Base-by-base conservation (phyloP, 139 green algal species). In the Chlorella ohadii region DNA sequence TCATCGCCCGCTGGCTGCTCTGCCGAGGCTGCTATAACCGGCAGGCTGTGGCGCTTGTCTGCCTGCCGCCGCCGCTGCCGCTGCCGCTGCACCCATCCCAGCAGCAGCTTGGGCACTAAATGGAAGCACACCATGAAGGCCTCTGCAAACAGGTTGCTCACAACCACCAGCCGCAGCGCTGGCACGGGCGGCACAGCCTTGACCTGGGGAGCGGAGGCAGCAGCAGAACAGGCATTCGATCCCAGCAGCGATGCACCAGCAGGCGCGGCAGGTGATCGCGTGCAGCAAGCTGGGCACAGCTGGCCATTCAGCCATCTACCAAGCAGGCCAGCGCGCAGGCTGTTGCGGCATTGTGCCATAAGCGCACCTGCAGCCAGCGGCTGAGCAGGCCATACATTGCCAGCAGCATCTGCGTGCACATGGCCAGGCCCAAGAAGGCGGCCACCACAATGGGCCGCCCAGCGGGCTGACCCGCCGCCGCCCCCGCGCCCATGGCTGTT, bases 71-170 rank as follows among this genome's bases (percentile, higher is more conserved):
- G 12, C 3, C 22, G 55, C 74, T 65, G 73, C 51, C 51, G 36
- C 59, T 31, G 23, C 16, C 36, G 25, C 28, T 28, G 27, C 22
- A 34, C 33, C 19, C 33, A 31, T 2, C 13, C 34, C 36, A 71
- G 57, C 36, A 71, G 22, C 25, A 71, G 27, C 76, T 44, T 27
- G 19, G 76, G 76, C 25, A 25, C 51, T 15, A 72, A 6, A 20
- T 83, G 78, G 63, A 83, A 64, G 4, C 27, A 28, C 28, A 83
- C 13, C 61, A 83, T 55, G 55, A 65, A 22, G 7, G 78, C 78
- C 63, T 83, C 78, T n/a, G 36, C 78, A 65, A 83, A 51, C 28
- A 83, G 41, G 41, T 83, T 83, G n/a, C 20, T 38, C 7, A 83
- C 28, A 0, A 82, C 76, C 39, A 83, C 78, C 27, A 83, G 78